A percentile compares a stretch with the other conserved stretches of the same genome.
Conservation (phyloP, 768 basidiomycete species). For the Dentipellis fragilis region DNA sequence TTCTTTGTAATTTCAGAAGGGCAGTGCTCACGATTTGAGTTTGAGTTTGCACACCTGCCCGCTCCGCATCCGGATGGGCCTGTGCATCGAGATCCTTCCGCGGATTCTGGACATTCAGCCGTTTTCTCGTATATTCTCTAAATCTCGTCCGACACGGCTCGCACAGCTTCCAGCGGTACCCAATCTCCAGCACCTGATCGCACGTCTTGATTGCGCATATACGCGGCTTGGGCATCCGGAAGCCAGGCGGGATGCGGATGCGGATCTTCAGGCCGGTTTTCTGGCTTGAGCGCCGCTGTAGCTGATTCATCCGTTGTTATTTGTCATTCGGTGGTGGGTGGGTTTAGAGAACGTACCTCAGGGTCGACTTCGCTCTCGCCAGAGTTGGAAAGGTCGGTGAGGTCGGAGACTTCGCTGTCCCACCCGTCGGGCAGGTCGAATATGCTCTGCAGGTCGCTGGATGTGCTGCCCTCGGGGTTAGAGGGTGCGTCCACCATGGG, state of each 20-base stretch:
- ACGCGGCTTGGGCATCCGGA: background rate
- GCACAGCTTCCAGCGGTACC: background rate
- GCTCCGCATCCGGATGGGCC: no score
- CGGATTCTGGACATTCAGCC: background rate
- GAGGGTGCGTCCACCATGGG: background rate
- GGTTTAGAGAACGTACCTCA: background rate
- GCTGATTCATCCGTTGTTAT: background rate
- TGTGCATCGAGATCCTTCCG: background rate
- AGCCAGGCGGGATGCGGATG: background rate
- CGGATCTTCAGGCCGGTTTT: background rate
- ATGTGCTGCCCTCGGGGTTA: background rate
- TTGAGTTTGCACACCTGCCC: no score
- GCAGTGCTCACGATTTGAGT: no score
- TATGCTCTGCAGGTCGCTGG: background rate
- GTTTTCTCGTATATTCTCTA: background rate
- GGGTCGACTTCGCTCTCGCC: background rate
- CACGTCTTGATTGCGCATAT: background rate
- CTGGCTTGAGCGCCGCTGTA: background rate
- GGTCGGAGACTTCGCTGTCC: background rate
- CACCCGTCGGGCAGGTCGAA: background rate
- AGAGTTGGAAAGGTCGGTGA: background rate
- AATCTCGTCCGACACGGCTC: background rate
- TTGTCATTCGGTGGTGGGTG: background rate
- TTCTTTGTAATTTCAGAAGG: background rate
- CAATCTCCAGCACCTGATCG: background rate